Evolutionary conservation across 495 filamentous ascomycete genomes (phyloP), one percentile per base, ranked within the genome.

Genomic region (Haplographium delicatum): DNA sequence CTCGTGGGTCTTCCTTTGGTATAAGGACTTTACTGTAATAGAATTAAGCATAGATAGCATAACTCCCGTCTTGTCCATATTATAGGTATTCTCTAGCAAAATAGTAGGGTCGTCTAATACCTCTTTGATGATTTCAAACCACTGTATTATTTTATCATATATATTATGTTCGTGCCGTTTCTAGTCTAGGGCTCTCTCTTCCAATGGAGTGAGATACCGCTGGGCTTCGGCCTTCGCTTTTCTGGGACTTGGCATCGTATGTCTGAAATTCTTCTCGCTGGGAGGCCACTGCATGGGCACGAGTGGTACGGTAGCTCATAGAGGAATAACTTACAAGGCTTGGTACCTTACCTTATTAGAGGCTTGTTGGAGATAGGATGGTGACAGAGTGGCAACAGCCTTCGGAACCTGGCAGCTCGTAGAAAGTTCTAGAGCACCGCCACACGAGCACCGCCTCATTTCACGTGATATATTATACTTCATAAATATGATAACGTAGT

Each of bases 81-180:
- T 63, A 47, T 64, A 62, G 2, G 63, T 42, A 53, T 64, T 63
- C 34, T 64, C 62, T 37, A 26, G 20, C 0, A 59, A 50, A 15
- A 64, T 47, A 39, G 25, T 48, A 11, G 59, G 55, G 55, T 62
- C 56, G 31, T 64, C 33, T 44, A 65, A 47, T 43, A 60, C 44
- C 45, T 53, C 37, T 41, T 35, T 13, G 13, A 31, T 31, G 6
- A 31, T 13, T 13, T 31, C 28, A 31, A 31, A 31, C 28, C 28
- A 31, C 6, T 31, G 28, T 31, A 13, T 31, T 31, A 31, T 31
- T 13, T 31, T 31, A 31, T 31, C 28, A 31, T 27, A 51, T 2
- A 51, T 51, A 16, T 51, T 53, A 10, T 53, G 44, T 20, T 50
- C 47, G 53, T 64, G 51, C 39, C 62, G 55, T 63, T 60, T 60